phyloP scores from a whole-genome alignment of 345 rosid genomes.

The Brassica carinata region DNA sequence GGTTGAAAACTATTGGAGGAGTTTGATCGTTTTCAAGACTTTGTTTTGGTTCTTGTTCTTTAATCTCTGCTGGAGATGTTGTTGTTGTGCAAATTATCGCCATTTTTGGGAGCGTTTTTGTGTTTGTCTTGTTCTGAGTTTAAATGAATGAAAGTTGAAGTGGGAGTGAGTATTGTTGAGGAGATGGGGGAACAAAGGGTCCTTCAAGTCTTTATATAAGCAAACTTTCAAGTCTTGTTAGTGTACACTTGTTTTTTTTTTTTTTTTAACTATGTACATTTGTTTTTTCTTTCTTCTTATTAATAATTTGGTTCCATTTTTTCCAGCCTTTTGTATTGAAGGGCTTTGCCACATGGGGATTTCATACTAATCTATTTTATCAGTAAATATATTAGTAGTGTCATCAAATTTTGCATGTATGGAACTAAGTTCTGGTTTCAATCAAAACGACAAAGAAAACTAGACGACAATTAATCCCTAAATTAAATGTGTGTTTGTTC shows the following conservation, averaged over 20 bases:
- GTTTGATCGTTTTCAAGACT: slow-evolving; percentile 27
- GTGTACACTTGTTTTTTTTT: slow-evolving; percentile 17
- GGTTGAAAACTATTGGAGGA: slow-evolving; percentile 65
- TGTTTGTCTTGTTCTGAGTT: slow-evolving; percentile 19
- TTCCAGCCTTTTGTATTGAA: not conserved
- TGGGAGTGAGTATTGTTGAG: slow-evolving; percentile 34
- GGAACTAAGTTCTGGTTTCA: slow-evolving; percentile 23
- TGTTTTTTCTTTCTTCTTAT: slow-evolving; percentile 1
- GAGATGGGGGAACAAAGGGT: slow-evolving; percentile 39
- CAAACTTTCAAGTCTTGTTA: slow-evolving; percentile 28
- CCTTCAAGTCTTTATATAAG: slow-evolving; percentile 34
- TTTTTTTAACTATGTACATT: not conserved
- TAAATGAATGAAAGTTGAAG: slow-evolving; percentile 16
- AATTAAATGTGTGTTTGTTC: slow-evolving; percentile 28
- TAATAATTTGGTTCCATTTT: slow-evolving; percentile 1
- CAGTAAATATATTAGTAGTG: slow-evolving; percentile 22
- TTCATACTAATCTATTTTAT: slow-evolving; percentile 16
- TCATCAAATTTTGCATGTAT: slow-evolving; percentile 3
- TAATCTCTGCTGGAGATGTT: slow-evolving; percentile 31
- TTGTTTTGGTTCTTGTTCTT: slow-evolving; percentile 36
- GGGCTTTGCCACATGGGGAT: slow-evolving; percentile 32
- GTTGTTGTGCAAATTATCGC: slow-evolving; percentile 37
- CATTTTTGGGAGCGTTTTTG: slow-evolving; percentile 14
- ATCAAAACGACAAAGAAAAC: slow-evolving; percentile 27
- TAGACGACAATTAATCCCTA: slow-evolving; percentile 33